Conservation (phyloP, 305 asterid species). For the Solanum chacoense region DNA sequence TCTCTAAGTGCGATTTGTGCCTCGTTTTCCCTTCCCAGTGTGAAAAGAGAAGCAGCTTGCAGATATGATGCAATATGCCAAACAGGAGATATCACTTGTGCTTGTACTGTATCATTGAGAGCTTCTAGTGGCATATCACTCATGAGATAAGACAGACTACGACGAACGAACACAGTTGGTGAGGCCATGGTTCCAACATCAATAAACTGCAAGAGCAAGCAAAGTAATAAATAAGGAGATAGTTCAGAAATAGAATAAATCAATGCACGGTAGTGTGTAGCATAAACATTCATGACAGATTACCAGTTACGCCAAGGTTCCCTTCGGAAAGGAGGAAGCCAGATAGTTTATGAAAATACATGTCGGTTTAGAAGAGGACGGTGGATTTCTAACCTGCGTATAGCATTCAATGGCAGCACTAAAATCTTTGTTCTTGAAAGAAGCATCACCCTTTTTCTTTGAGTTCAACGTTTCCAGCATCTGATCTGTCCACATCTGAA, state of each 20-base stretch:
- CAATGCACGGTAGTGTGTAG: background rate
- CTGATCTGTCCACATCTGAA: slow-evolving; percentile 96
- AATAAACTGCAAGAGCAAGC: slow-evolving; percentile 48
- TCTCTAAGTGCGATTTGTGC: slow-evolving; percentile 81
- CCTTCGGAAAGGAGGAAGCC: background rate
- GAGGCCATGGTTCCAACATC: slow-evolving; percentile 91
- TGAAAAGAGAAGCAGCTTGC: slow-evolving; percentile 78
- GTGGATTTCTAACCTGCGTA: slow-evolving; percentile 42
- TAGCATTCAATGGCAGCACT: slow-evolving; percentile 68
- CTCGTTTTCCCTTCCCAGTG: slow-evolving; percentile 77
- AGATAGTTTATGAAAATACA: background rate
- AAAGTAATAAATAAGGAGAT: background rate
- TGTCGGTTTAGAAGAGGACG: background rate
- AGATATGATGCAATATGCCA: slow-evolving; percentile 90
- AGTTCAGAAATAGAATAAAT: background rate
- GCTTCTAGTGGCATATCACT: slow-evolving; percentile 71
- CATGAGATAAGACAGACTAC: slow-evolving; percentile 77
- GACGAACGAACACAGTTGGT: slow-evolving; percentile 75
- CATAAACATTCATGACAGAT: background rate
- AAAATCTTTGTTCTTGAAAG: slow-evolving; percentile 77
- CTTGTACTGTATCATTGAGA: slow-evolving; percentile 80
- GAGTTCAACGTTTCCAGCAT: slow-evolving; percentile 93
- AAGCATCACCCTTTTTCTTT: slow-evolving; percentile 83
- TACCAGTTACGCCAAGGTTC: background rate
- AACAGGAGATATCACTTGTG: slow-evolving; percentile 81